Conservation (phyloP, 441 rosid species). For the Populus trichocarpa region DNA sequence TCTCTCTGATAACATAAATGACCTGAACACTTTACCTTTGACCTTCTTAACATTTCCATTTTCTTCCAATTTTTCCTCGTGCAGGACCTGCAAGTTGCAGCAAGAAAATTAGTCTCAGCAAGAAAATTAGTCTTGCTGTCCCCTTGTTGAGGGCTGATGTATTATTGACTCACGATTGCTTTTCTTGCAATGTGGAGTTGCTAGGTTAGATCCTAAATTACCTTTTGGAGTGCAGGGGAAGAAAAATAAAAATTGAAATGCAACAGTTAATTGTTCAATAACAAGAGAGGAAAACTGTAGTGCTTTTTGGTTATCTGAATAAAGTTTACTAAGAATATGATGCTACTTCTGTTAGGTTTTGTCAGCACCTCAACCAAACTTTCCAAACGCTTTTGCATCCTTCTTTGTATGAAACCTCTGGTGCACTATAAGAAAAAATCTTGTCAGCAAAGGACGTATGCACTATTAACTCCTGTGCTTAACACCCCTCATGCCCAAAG, state of each 20-base stretch:
- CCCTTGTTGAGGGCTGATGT: neutral
- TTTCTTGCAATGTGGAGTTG: slow-evolving; percentile 6
- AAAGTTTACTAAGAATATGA: neutral
- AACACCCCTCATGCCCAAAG: neutral
- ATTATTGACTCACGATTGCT: neutral
- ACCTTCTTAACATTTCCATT: slow-evolving; percentile 22
- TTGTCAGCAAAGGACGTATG: slow-evolving; percentile 17
- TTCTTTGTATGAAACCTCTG: slow-evolving; percentile 76
- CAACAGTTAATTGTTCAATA: neutral
- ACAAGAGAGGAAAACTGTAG: neutral
- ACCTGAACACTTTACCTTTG: slow-evolving; percentile 32
- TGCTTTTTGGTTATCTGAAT: neutral
- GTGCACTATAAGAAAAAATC: slow-evolving; percentile 50
- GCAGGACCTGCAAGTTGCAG: slow-evolving; percentile 52
- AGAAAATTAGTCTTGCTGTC: slow-evolving; percentile 13
- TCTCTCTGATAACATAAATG: neutral
- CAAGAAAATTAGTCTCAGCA: slow-evolving; percentile 14
- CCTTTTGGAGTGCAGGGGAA: neutral
- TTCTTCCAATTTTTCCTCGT: slow-evolving; percentile 35
- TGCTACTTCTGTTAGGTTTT: slow-evolving; percentile 11
- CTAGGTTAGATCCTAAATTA: neutral
- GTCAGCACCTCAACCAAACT: slow-evolving; percentile 67
- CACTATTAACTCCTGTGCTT: neutral
- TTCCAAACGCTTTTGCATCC: slow-evolving; percentile 71
- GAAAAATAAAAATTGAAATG: neutral